These are phyloP conservation scores for Micractinium sp. DNA, from an alignment of 139 green algal genomes.

Conservation along the genomic window DNA sequence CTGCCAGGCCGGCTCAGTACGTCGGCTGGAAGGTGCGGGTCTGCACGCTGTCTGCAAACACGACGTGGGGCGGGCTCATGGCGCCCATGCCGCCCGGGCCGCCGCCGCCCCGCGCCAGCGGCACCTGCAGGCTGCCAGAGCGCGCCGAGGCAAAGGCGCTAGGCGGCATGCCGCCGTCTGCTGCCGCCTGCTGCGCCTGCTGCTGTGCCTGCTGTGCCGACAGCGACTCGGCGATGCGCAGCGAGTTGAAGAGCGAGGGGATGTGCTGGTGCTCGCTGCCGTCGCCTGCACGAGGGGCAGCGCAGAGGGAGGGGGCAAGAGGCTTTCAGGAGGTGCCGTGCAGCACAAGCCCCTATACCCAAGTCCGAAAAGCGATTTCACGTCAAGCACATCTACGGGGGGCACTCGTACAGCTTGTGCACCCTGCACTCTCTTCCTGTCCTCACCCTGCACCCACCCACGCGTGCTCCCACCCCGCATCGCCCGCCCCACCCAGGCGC, in stretches of 20 bases:
- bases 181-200: not conserved
- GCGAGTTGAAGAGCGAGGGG: not conserved
- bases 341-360: too few species aligned
- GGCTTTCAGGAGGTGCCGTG: too few species aligned
- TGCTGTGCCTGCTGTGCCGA: not conserved
- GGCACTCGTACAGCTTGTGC: too few species aligned
- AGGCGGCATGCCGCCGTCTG: not conserved
- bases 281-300: not conserved
- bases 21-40: not conserved
- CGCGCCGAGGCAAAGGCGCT: not conserved
- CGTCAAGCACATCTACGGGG: too few species aligned
- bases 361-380: too few species aligned
- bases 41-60: not conserved
- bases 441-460: too few species aligned
- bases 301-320: too few species aligned
- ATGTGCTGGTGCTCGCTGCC: not conserved
- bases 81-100: not conserved
- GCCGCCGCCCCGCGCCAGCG: not conserved
- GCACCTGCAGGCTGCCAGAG: slow-evolving; percentile 1
- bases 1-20: not conserved
- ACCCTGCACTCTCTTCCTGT: too few species aligned
- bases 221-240: not conserved
- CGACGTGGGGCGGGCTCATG: not conserved
- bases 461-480: too few species aligned
- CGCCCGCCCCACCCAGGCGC: too few species aligned